Evolutionary conservation across 441 rosid genomes (phyloP).

Genomic region (Biscutella auriculata): DNA sequence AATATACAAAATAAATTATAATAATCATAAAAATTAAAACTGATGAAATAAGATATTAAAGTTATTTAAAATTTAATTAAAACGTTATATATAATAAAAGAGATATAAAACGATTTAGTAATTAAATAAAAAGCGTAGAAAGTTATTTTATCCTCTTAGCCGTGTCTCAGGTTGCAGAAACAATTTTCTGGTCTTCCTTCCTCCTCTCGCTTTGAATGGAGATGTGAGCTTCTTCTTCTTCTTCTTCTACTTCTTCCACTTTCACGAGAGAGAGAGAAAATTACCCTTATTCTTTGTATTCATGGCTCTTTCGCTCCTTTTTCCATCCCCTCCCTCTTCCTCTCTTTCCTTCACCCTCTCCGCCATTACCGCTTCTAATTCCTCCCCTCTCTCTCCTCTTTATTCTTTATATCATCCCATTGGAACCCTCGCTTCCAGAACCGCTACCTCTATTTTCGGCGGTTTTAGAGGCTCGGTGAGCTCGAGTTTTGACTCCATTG

Average conservation of each 20-base stretch:
- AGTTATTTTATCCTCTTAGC: conserved; percentile 4
- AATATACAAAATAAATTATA: no score
- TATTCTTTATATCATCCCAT: conserved; percentile 27
- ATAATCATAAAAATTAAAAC: no score
- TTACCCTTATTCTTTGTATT: no score
- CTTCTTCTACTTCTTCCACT: not conserved
- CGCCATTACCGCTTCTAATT: conserved; percentile 27
- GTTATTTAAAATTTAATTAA: no score
- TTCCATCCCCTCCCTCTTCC: conserved; percentile 7
- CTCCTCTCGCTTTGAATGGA: conserved; percentile 15
- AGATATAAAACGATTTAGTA: no score
- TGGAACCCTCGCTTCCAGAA: not conserved
- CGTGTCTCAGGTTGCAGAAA: conserved; percentile 3
- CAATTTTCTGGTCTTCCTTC: conserved; percentile 35
- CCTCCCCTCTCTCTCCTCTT: conserved; percentile 25
- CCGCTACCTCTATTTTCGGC: conserved; percentile 16
- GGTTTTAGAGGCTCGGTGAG: conserved; percentile 6
- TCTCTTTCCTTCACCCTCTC: conserved; percentile 21
- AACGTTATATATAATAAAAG: no score
- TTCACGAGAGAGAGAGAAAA: not conserved
- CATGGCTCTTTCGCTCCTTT: conserved; percentile 19
- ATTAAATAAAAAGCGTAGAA: no score
- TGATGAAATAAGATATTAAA: no score
- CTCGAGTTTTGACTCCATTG: conserved; percentile 25
- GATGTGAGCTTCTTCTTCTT: conserved; percentile 18